phyloP scores from a whole-genome alignment of 2,329 filamentous ascomycete genomes.

The Coccinonectria pachysandricola region DNA sequence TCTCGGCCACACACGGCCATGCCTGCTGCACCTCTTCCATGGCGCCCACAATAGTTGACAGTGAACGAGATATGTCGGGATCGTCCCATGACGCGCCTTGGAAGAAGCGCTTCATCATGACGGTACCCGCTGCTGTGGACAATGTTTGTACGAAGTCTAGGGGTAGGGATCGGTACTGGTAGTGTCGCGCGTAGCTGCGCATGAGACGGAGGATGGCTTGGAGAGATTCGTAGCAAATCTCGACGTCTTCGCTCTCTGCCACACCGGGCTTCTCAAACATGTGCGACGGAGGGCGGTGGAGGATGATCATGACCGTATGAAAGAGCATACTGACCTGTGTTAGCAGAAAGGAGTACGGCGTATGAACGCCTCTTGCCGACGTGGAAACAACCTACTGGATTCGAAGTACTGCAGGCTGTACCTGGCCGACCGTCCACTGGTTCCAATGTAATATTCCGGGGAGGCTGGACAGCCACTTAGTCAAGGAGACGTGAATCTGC shows the following conservation, averaged over 20 bases:
- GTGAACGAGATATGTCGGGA: conserved; percentile 35
- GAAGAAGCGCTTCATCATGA: conserved; percentile 36
- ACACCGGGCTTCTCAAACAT: conserved; percentile 30
- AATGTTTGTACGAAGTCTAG: conserved; percentile 40
- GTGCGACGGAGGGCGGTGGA: conserved; percentile 37
- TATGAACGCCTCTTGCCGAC: neutral
- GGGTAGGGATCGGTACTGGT: conserved; percentile 33
- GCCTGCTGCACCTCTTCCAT: conserved; percentile 42
- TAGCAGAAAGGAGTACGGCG: conserved; percentile 4
- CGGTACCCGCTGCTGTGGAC: conserved; percentile 34
- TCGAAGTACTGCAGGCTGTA: conserved; percentile 36
- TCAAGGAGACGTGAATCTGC: conserved; percentile 36
- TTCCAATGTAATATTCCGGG: conserved; percentile 40
- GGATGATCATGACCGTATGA: conserved; percentile 41
- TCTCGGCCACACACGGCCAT: conserved; percentile 35
- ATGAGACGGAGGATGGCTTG: conserved; percentile 34
- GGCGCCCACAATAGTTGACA: conserved; percentile 38
- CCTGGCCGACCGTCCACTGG: conserved; percentile 37
- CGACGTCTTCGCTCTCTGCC: conserved; percentile 32
- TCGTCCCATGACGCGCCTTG: conserved; percentile 30
- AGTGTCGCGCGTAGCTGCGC: conserved; percentile 32
- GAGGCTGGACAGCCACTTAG: conserved; percentile 35
- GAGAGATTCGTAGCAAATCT: conserved; percentile 40
- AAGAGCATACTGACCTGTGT: conserved; percentile 30
- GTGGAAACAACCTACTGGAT: conserved; percentile 27